Conservation (phyloP, 805 yeast species). For the Scheffersomyces ergatensis region DNA sequence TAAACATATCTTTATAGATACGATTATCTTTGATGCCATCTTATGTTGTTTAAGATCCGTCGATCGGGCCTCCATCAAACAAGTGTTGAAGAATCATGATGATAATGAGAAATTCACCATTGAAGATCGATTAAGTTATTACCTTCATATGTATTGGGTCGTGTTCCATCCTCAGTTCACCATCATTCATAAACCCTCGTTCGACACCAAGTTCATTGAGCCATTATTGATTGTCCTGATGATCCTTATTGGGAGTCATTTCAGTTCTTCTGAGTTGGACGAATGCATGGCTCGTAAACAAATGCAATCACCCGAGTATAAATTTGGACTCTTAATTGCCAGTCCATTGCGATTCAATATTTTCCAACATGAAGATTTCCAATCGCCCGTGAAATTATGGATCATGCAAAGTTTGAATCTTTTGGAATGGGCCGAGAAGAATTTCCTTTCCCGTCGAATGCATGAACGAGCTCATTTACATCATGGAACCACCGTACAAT, state of each 20-base stretch:
- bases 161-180: constrained; percentile 60
- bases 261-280: constrained; percentile 15
- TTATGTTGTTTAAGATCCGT: constrained; percentile 26
- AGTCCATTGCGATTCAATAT: constrained; percentile 66
- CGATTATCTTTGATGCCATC: constrained; percentile 32
- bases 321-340: constrained; percentile 46
- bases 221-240: constrained; percentile 53
- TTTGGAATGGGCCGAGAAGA: constrained; percentile 78
- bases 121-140: constrained; percentile 35
- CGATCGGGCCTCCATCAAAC: constrained; percentile 21
- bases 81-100: constrained; percentile 20
- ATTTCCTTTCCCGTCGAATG: constrained; percentile 60
- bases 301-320: constrained; percentile 30
- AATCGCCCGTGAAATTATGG: constrained; percentile 76
- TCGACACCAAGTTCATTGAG: constrained; percentile 45
- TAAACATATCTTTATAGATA: constrained; percentile 38
- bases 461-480: constrained; percentile 85
- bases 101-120: constrained; percentile 17
- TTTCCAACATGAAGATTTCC: constrained; percentile 68
- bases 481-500: constrained; percentile 82
- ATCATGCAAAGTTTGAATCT: constrained; percentile 70
- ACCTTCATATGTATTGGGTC: constrained; percentile 49
- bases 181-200: constrained; percentile 58
- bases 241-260: constrained; percentile 56
- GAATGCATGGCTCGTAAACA: constrained; percentile 6